These are phyloP conservation scores for Globisporangium mamillatum DNA, from an alignment of 352 stramenopile species.

Conservation along the genomic window DNA sequence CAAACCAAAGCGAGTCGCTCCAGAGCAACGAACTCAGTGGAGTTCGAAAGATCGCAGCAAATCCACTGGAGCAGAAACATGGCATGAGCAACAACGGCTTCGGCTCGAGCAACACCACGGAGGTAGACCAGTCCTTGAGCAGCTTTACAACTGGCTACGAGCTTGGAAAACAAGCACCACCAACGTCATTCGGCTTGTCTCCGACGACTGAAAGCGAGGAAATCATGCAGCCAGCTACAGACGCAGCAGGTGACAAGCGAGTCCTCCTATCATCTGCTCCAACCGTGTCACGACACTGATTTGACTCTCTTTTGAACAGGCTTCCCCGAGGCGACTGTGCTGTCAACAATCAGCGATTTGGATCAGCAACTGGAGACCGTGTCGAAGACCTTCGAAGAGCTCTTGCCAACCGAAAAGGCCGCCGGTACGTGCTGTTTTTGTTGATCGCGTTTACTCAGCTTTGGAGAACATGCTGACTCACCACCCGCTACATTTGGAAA, in stretches of 20 bases:
- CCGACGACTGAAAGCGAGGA: background rate
- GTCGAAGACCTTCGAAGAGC: constrained; percentile 19
- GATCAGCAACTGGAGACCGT: constrained; percentile 25
- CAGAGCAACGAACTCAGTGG: background rate
- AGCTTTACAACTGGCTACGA: constrained; percentile 19
- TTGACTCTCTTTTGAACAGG: background rate
- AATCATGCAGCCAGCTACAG: background rate
- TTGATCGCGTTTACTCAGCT: background rate
- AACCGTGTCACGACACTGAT: background rate
- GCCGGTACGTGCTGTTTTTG: constrained; percentile 17
- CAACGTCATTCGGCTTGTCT: background rate
- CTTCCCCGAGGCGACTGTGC: constrained; percentile 9
- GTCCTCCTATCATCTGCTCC: background rate
- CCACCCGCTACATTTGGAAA: background rate
- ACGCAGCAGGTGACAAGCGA: background rate
- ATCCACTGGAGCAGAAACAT: background rate
- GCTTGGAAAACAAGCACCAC: background rate
- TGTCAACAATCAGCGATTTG: constrained; percentile 25
- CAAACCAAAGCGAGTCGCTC: background rate
- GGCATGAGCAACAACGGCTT: background rate
- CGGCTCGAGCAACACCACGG: background rate
- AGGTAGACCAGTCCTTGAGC: constrained; percentile 13
- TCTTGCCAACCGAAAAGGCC: constrained; percentile 11
- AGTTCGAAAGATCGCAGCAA: background rate
- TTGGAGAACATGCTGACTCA: background rate